Evolutionary conservation across 2,329 filamentous ascomycete species (phyloP).

Genomic region (Lasiodiplodia hormozganensis): DNA sequence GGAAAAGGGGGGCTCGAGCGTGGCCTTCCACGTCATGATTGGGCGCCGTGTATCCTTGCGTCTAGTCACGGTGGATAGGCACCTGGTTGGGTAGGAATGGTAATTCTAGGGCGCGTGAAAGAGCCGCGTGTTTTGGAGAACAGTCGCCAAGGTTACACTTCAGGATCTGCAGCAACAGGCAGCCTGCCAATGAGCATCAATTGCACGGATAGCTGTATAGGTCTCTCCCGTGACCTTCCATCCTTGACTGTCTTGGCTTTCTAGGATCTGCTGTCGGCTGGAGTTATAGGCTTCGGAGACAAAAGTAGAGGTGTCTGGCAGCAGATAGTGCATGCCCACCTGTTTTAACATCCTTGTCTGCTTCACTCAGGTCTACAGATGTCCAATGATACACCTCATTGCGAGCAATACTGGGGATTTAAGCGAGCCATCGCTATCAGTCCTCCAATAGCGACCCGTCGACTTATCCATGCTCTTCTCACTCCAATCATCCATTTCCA

Average conservation of each 20-base stretch:
- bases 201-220: not conserved
- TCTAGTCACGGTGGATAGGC: not conserved
- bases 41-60: not conserved
- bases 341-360: not conserved
- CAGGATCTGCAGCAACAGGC: not conserved
- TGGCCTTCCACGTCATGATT: not conserved
- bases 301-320: not conserved
- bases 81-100: not conserved
- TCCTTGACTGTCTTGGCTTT: not conserved
- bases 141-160: not conserved
- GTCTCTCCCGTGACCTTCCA: too few relatives aligned
- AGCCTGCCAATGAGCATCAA: not conserved
- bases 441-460: not conserved
- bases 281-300: not conserved
- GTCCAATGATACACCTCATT: not conserved
- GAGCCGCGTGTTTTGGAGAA: not conserved
- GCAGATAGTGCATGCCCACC: not conserved
- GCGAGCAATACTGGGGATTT: not conserved
- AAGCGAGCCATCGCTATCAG: not conserved
- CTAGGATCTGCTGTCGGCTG: not conserved
- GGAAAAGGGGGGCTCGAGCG: conserved; percentile 1
- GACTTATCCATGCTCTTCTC: not conserved
- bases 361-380: not conserved
- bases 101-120: too few relatives aligned
- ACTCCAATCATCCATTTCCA: not conserved